Percentiles rank a stretch among this genome's conserved stretches.
These are phyloP conservation scores for Nemania sp. DNA, from an alignment of 2,329 filamentous ascomycete species.

Conservation along the genomic window DNA sequence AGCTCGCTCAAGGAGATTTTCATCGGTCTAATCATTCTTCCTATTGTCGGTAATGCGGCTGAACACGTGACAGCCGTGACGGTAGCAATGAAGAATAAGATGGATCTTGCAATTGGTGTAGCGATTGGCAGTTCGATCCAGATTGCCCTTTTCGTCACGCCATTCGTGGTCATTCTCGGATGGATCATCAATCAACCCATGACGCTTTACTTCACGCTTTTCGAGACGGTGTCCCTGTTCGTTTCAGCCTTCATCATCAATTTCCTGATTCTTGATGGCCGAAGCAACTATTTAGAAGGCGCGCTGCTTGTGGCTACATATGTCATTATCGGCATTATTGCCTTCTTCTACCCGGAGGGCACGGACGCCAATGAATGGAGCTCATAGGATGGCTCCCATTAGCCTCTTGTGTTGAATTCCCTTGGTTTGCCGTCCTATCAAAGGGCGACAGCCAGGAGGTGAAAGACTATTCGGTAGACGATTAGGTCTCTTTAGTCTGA, in stretches of 20 bases:
- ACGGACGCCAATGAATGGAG: slow-evolving; percentile 58
- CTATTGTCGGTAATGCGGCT: slow-evolving; percentile 79
- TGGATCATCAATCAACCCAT: slow-evolving; percentile 77
- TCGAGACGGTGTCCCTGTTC: slow-evolving; percentile 89
- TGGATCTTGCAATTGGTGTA: slow-evolving; percentile 79
- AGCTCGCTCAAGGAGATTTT: slow-evolving; percentile 73
- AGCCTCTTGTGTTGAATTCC: neutral
- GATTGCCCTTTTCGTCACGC: slow-evolving; percentile 78
- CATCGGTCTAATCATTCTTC: slow-evolving; percentile 77
- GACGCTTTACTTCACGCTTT: slow-evolving; percentile 87
- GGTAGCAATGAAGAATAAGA: slow-evolving; percentile 80
- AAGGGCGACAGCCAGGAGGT: neutral
- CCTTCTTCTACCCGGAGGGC: slow-evolving; percentile 73
- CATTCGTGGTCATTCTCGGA: slow-evolving; percentile 76
- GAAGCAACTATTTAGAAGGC: slow-evolving; percentile 89
- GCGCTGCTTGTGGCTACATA: slow-evolving; percentile 75
- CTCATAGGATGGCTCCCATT: slow-evolving; percentile 35
- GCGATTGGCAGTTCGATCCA: slow-evolving; percentile 78
- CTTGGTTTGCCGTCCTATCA: neutral
- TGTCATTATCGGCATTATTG: slow-evolving; percentile 74
- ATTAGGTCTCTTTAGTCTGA: neutral
- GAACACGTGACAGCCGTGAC: slow-evolving; percentile 79
- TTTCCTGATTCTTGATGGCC: slow-evolving; percentile 85
- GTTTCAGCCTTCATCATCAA: slow-evolving; percentile 88
- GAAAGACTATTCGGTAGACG: no score